Percentiles rank a stretch among this genome's conserved stretches.
These are phyloP conservation scores for Maudiozyma bulderi DNA, from an alignment of 805 yeast genomes.

Conservation along the genomic window DNA sequence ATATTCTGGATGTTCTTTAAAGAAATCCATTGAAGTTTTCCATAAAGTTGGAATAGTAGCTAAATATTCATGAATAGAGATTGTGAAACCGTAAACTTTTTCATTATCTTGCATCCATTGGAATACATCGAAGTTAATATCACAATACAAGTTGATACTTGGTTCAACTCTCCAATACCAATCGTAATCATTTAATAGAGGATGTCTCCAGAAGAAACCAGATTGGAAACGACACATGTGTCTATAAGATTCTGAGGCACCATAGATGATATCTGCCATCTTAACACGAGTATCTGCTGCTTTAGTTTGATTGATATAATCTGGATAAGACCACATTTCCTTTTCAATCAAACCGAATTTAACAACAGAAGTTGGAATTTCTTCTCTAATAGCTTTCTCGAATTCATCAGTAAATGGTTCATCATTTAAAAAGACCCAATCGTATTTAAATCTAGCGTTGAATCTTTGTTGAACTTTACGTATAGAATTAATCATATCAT, in stretches of 20 bases:
- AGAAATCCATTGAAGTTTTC: constrained; percentile 59
- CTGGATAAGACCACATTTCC: constrained; percentile 85
- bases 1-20: constrained; percentile 44
- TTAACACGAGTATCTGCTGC: constrained; percentile 55
- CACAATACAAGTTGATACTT: constrained; percentile 62
- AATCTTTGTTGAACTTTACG: constrained; percentile 70
- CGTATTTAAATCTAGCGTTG: constrained; percentile 66
- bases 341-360: constrained; percentile 42
- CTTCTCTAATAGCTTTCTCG: constrained; percentile 33
- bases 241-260: constrained; percentile 65
- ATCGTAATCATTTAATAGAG: constrained; percentile 55
- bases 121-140: constrained; percentile 71
- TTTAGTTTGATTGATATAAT: constrained; percentile 60
- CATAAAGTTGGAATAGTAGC: constrained; percentile 72
- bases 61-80: constrained; percentile 38
- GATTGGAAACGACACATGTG: constrained; percentile 88
- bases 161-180: constrained; percentile 96
- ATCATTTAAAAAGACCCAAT: constrained; percentile 90
- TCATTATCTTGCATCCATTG: constrained; percentile 68
- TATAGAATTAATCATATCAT: constrained; percentile 50
- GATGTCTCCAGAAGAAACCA: constrained; percentile 74
- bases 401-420: constrained; percentile 1
- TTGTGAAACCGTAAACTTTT: constrained; percentile 59
- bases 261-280: constrained; percentile 52
- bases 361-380: constrained; percentile 52